These are phyloP conservation scores for Mycena epipterygia DNA, from an alignment of 768 basidiomycete species.

Conservation along the genomic window DNA sequence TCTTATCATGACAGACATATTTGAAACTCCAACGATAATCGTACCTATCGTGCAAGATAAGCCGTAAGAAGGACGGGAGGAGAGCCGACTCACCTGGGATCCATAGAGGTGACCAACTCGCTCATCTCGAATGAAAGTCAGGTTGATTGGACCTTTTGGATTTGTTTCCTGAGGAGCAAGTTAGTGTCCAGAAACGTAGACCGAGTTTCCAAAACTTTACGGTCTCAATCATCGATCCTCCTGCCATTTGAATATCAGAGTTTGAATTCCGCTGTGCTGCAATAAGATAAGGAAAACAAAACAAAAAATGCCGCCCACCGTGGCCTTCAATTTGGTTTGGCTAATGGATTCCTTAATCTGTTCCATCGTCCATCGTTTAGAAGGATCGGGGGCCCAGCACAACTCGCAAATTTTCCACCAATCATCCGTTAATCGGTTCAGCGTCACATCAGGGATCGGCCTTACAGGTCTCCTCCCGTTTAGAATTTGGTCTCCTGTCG, in stretches of 20 bases:
- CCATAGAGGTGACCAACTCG: neutral
- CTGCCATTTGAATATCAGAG: neutral
- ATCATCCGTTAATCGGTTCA: slow-evolving; percentile 1
- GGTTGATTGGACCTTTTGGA: neutral
- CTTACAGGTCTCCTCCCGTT: neutral
- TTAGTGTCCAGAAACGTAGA: neutral
- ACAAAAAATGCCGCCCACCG: neutral
- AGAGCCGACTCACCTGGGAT: neutral
- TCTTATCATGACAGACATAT: neutral
- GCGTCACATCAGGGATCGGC: neutral
- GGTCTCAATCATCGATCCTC: neutral
- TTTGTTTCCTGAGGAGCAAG: neutral
- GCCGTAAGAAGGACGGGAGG: neutral
- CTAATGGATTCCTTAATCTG: neutral
- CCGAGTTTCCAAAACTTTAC: neutral
- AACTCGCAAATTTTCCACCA: slow-evolving; percentile 5
- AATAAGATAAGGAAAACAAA: neutral
- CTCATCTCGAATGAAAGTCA: neutral
- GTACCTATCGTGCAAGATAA: neutral
- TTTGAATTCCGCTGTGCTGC: neutral
- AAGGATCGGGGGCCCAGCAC: neutral
- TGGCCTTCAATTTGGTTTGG: neutral
- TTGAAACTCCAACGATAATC: neutral
- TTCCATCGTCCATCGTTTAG: neutral
- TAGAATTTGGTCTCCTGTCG: neutral